A percentile compares a stretch with the other conserved stretches of the same genome.
Evolutionary conservation across 208 protist genomes (phyloP).

Genomic region (Strigomonas culicis): DNA sequence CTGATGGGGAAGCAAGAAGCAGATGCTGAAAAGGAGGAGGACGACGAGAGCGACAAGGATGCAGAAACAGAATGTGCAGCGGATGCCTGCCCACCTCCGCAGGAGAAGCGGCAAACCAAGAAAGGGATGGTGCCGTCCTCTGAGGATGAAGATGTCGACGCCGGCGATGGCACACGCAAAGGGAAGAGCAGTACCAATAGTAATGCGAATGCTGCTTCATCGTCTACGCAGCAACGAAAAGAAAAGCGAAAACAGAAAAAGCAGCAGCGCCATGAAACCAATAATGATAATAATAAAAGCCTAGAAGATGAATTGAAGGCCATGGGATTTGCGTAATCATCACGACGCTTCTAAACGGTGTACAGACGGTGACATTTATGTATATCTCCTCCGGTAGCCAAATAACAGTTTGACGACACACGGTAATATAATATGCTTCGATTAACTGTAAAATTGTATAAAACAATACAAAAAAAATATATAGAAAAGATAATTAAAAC

Average conservation of each 20-base stretch:
- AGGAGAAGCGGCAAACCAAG: too few species aligned
- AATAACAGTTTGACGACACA: neutral
- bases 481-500: neutral
- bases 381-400: neutral
- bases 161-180: neutral
- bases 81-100: neutral
- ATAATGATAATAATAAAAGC: conserved; percentile 9
- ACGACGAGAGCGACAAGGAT: conserved; percentile 13
- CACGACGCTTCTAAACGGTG: neutral
- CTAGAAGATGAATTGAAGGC: conserved; percentile 6
- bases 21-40: conserved; percentile 10
- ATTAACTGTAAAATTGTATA: too few species aligned
- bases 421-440: too few species aligned
- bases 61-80: conserved; percentile 11
- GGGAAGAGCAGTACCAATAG: neutral
- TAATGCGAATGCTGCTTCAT: neutral
- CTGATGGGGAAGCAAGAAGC: conserved; percentile 18
- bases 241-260: conserved; percentile 11
- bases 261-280: neutral
- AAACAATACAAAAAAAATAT: conserved; percentile 2
- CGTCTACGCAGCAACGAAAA: neutral
- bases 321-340: neutral
- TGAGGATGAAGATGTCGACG: neutral
- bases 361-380: neutral
- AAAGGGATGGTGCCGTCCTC: too few species aligned